These are phyloP conservation scores for Parastagonospora nodorum DNA, from an alignment of 2,329 filamentous ascomycete species.

Conservation along the genomic window DNA sequence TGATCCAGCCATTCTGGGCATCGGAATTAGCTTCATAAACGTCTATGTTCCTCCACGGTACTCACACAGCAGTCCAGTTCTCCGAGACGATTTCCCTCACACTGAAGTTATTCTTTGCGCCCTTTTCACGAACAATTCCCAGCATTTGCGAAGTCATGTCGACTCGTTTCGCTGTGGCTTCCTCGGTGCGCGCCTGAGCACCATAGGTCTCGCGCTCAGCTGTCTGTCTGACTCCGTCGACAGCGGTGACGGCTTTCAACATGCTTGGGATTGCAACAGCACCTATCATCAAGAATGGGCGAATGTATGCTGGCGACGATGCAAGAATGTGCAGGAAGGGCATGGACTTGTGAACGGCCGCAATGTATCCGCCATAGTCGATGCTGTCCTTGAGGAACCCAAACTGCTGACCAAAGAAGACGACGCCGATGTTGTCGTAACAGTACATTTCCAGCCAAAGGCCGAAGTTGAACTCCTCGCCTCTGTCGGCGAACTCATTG, in stretches of 20 bases:
- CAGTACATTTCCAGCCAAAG: conserved; percentile 35
- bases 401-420: conserved; percentile 25
- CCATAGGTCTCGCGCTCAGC: conserved; percentile 19
- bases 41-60: background rate
- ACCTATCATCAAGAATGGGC: conserved; percentile 7
- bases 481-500: conserved; percentile 8
- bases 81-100: conserved; percentile 35
- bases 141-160: conserved; percentile 40
- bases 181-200: conserved; percentile 12
- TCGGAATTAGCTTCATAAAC: background rate
- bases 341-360: conserved; percentile 43
- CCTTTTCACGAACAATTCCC: conserved; percentile 34
- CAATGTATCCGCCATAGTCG: conserved; percentile 26
- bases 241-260: conserved; percentile 25
- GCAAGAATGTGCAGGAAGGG: conserved; percentile 29
- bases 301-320: conserved; percentile 15
- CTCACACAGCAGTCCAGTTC: conserved; percentile 37
- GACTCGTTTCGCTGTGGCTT: conserved; percentile 18
- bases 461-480: conserved; percentile 8
- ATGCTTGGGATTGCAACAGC: conserved; percentile 25
- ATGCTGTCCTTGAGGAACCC: conserved; percentile 25
- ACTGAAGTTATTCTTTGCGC: conserved; percentile 36
- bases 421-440: conserved; percentile 6
- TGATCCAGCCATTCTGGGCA: conserved; percentile 37
- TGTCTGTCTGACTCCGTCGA: conserved; percentile 18